Evolutionary conservation across 129 eudicot species (phyloP), one percentile per base, ranked within the genome.

Genomic region (Pittosporum tobira): DNA sequence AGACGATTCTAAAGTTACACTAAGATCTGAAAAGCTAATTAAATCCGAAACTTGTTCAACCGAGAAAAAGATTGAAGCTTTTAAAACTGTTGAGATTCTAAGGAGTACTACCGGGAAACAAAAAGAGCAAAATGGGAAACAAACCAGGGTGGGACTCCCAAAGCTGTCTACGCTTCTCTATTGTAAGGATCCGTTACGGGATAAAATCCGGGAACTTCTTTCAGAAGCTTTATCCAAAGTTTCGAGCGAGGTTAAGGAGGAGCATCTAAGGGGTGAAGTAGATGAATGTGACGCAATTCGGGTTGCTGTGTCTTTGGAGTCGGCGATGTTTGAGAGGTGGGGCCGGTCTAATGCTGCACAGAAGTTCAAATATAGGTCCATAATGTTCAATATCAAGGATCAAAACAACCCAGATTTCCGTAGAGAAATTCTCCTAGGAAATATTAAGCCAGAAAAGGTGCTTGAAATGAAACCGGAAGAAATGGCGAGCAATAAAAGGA

Each of bases 251-350:
- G 79, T 67, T 27, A n/a, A n/a, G n/a, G 85, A 78, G 38, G 96
- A 83, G n/a, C 79, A 75, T 57, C 31, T 80, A n/a, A 80, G 64
- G 38, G 78, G 62, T 6, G 71, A 75, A 52, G 85, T 51, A n/a
- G 58, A 74, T 1, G 74, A 82, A 7, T 78, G 75, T 62, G 98
- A 91, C 52, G 94, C 98, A 0, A 52, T 69, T 50, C 75, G 94
- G 18, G 85, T 91, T 10, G 96, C 98, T 34, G 94, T 83, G 27
- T 40, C 75, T 20, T 74, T 91, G 38, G 98, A 91, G 69, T 75
- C 95, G 12, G 87, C 81, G 13, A 75, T 91, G 98, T 91, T 80
- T 67, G 90, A 87, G 51, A 91, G 83, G 49, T 82, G 88, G 96
- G 95, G 98, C 42, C 55, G 70, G 28, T 78, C 87, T n/a, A 83